Evolutionary conservation across 164 flowering plant genomes (phyloP), one percentile per base, ranked within the genome.

Genomic region (Nymphaea colorata): DNA sequence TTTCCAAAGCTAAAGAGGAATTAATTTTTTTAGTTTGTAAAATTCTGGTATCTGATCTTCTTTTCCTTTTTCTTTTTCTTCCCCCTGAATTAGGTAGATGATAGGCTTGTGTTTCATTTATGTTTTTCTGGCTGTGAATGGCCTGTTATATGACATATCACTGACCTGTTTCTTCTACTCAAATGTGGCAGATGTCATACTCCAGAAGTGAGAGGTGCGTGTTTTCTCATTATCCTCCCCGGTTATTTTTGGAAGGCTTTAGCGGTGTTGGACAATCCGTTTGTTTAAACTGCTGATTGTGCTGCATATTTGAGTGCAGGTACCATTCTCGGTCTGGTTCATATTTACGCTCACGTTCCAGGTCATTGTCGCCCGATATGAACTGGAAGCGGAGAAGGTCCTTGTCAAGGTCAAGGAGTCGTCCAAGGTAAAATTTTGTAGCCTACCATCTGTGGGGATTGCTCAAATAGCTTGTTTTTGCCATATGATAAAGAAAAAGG

Each of bases 141-240:
- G 36, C 36, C 36, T 25, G 36, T 25, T 25, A 25, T 25, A 25
- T 47, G 7, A 2, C 55, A 2, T 51, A 51, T 51, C 57, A 51
- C 57, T 7, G 4, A 51, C 57, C 14, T 7, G 8, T 7, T 4
- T 51, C 14, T 51, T 51, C 14, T 51, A 4, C 0, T 51, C 14
- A 51, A 8, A 44, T 63, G 14, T 59, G 67, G 41, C 85, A 90
- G 95, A 93, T 93, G 98, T 88, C 96, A 6, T 84, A 86, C 79
- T 85, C 95, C 5, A 80, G 81, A 68, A 82, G 96, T 75, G 83
- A 92, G 61, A 86, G 93, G 89, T 84, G 61, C 36, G 80, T 64
- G 12, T 69, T 4, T 16, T 25, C 6, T 4, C 41, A 14, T 41
- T 5, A 17, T 42, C 17, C n/a, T 41, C 4, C 25, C 36, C 36